Evolutionary conservation across 768 basidiomycete species (phyloP).

Genomic region (Saitozyma podzolica): DNA sequence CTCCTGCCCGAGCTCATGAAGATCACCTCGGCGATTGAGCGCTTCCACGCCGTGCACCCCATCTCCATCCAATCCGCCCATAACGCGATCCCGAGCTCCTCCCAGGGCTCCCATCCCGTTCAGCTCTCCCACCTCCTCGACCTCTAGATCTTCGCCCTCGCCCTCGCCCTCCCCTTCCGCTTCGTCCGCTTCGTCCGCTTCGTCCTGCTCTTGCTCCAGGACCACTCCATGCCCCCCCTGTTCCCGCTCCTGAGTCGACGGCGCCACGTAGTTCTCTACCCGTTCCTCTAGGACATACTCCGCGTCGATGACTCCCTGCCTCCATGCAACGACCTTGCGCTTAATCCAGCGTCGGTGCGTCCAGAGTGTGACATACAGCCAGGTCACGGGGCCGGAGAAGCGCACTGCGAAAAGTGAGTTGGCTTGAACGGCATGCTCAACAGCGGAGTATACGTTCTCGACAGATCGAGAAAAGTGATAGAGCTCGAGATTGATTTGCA

Average conservation of each 20-base stretch:
- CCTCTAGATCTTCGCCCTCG: no score
- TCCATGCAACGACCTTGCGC: background rate
- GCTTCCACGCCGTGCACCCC: no score
- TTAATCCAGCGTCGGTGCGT: background rate
- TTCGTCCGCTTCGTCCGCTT: no score
- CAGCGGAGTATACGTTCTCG: background rate
- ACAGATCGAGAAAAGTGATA: background rate
- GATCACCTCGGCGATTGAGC: no score
- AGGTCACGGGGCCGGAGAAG: slow-evolving; percentile 2
- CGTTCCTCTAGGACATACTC: slow-evolving; percentile 44
- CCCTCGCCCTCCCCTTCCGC: no score
- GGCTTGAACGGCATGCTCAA: background rate
- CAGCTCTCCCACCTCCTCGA: no score
- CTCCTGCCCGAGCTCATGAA: no score
- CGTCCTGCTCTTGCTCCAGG: no score
- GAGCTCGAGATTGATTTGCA: background rate
- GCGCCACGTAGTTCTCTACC: slow-evolving; percentile 36
- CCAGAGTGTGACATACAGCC: background rate
- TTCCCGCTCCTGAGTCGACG: background rate
- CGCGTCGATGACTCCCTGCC: slow-evolving; percentile 38
- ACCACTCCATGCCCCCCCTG: no score
- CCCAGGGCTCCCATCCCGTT: no score
- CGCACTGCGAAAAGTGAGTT: slow-evolving; percentile 10
- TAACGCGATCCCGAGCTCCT: no score
- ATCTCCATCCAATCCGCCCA: no score